Conservation (phyloP, 106 monocot genomes). For the Chionographis japonica region DNA sequence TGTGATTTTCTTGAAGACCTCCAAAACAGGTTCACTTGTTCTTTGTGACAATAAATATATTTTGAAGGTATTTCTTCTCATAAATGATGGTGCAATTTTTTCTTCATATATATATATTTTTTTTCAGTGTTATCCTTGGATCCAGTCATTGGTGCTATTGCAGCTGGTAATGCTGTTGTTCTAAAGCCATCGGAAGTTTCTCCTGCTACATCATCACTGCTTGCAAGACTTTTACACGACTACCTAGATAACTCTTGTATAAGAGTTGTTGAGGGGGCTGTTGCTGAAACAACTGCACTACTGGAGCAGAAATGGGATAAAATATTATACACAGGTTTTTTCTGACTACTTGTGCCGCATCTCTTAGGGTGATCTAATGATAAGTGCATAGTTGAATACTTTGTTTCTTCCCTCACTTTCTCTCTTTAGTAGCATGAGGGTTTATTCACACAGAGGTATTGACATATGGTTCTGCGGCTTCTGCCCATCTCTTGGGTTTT, state of each 20-base stretch:
- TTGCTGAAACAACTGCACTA: slow-evolving; percentile 63
- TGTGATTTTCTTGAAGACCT: too few species aligned
- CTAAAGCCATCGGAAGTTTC: slow-evolving; percentile 60
- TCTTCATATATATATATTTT: too few species aligned
- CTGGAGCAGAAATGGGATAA: slow-evolving; percentile 85
- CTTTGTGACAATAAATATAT: too few species aligned
- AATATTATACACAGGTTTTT: slow-evolving; percentile 79
- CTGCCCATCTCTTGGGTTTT: too few species aligned
- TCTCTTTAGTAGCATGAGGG: too few species aligned
- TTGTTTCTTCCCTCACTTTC: too few species aligned
- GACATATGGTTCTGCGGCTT: too few species aligned
- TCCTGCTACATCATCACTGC: slow-evolving; percentile 46
- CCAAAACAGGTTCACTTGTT: too few species aligned
- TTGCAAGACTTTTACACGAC: slow-evolving; percentile 43
- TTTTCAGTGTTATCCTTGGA: slow-evolving; percentile 43
- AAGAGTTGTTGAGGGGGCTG: slow-evolving; percentile 71
- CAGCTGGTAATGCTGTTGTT: slow-evolving; percentile 61
- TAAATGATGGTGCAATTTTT: too few species aligned
- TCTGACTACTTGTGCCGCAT: neutral
- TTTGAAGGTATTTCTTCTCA: too few species aligned
- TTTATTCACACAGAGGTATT: too few species aligned
- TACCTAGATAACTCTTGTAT: slow-evolving; percentile 65
- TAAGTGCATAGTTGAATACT: too few species aligned
- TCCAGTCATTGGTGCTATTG: slow-evolving; percentile 59
- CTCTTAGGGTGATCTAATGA: neutral